Base-by-base conservation (phyloP, 2,329 filamentous ascomycete genomes). In the Diaporthe australafricana region DNA sequence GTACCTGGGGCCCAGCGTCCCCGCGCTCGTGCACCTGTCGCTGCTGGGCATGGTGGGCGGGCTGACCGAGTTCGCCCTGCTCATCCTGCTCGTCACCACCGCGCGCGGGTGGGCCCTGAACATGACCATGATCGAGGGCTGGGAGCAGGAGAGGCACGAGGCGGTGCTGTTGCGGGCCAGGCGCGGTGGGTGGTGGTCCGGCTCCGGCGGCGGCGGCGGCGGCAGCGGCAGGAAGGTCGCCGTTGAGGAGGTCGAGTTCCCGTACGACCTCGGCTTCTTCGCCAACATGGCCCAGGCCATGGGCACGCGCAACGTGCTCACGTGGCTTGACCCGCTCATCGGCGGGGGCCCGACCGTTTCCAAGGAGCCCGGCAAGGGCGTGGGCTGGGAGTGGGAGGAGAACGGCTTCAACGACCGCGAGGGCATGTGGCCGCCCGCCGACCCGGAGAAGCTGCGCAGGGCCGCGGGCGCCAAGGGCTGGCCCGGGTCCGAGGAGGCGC, bases 71-170 rank as follows among this genome's bases (percentile, higher is more conserved):
- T 85, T 95, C 66, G 89, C 87, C 0, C 85, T 96, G 1, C 82
- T 82, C 1, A 85, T 96, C 47, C 87, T 96, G 73, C 83, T 95
- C 4, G 79, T 87, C n/a, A 88, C 90, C 7, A 90, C 91, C 0
- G 70, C 88, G 1, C 89, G 88, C 79, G 87, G 86, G 69, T 90
- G 93, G 79, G 77, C 87, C 5, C 85, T 91, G 73, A 95, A 95
- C 82, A 90, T 87, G 20, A 96, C 93, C 30, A 94, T 93, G 80
- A 96, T 97, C 77, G 94, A 97, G 81, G 87, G 87, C 73, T 96
- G 93, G 93, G 93, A 93, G 78, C 80, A 90, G 57, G 90, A 92
- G 75, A 85, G 90, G 0, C 90, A 93, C 80, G 88, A 90, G 74
- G 84, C 87, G 11, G 80, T 90, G 1, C 81, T 90, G 30, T 82